These are phyloP conservation scores for Fraxinus anomala DNA, from an alignment of 257 asterid species.

Conservation along the genomic window DNA sequence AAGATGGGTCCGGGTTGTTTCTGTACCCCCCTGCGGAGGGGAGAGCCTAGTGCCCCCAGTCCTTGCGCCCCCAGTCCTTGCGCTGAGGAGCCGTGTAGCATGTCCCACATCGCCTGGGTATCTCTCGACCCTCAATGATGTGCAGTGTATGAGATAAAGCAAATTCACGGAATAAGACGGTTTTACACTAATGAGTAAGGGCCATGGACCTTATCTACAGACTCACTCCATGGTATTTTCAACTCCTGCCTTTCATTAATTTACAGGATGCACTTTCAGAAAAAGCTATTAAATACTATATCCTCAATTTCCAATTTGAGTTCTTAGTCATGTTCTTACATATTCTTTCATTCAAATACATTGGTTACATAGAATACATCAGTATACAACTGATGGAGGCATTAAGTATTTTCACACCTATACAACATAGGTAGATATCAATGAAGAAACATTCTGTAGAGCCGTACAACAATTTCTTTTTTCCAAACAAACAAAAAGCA, in stretches of 20 bases:
- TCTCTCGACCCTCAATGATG: not conserved
- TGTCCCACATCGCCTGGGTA: not conserved
- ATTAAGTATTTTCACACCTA: slow-evolving; percentile 4
- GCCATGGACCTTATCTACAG: not conserved
- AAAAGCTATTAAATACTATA: not conserved
- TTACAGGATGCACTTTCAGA: not conserved
- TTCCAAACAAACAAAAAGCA: not conserved
- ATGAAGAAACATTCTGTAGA: not conserved
- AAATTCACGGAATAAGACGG: not conserved
- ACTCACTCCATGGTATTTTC: not conserved
- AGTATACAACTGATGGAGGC: slow-evolving; percentile 2
- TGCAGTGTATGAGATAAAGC: not conserved
- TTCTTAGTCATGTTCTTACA: not conserved
- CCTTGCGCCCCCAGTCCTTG: not conserved
- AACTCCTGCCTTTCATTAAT: not conserved
- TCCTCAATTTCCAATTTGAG: not conserved
- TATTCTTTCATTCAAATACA: not conserved
- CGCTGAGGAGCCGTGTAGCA: not conserved
- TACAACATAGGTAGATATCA: not conserved
- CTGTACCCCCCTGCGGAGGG: not conserved
- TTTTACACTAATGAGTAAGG: not conserved
- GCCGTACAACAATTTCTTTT: not conserved
- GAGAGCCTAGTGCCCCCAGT: not conserved
- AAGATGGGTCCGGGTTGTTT: not conserved
- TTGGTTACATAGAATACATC: not conserved